A percentile compares a stretch with the other conserved stretches of the same genome.
phyloP scores from a whole-genome alignment of 1,139 yeast species.

The Geotrichum restrictum region DNA sequence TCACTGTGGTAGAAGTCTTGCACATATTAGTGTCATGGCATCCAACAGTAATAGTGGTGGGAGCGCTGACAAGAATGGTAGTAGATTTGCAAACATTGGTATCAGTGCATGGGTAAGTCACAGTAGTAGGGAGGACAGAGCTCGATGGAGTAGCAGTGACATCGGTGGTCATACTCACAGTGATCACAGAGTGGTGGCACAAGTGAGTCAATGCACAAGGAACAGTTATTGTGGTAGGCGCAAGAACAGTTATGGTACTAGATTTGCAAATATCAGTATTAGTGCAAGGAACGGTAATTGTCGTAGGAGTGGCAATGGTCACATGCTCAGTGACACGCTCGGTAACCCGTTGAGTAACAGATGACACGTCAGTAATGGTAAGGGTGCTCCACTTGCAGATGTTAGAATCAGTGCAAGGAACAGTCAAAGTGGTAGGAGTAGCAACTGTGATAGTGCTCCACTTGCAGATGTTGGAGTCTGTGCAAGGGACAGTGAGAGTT shows the following conservation, averaged over 20 bases:
- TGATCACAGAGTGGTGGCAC: conserved; percentile 1
- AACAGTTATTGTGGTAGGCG: conserved; percentile 5
- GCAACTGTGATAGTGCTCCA: conserved; percentile 3
- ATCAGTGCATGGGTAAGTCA: conserved; percentile 11
- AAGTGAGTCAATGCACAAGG: conserved; percentile 3
- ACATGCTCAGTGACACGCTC: not conserved
- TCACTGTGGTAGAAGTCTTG: not conserved
- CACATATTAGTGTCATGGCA: conserved; percentile 3
- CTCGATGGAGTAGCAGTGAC: not conserved
- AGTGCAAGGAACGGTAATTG: conserved; percentile 9
- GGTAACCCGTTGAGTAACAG: conserved; percentile 4
- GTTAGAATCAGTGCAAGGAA: conserved; percentile 8
- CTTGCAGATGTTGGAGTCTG: conserved; percentile 12
- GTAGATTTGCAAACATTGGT: conserved; percentile 1
- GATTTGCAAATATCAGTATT: conserved; percentile 13
- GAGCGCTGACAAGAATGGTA: not conserved
- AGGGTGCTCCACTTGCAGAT: not conserved
- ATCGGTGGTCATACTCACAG: not conserved
- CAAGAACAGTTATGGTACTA: conserved; percentile 3
- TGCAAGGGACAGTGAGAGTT: conserved; percentile 14
- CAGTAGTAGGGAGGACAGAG: not conserved
- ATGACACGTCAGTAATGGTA: not conserved
- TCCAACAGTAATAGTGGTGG: conserved; percentile 4
- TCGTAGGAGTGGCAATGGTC: not conserved
- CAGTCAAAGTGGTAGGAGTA: conserved; percentile 1